Percentiles rank a stretch among this genome's conserved stretches.
Conservation (phyloP, 164 flowering plant species). For the Saururus chinensis region DNA sequence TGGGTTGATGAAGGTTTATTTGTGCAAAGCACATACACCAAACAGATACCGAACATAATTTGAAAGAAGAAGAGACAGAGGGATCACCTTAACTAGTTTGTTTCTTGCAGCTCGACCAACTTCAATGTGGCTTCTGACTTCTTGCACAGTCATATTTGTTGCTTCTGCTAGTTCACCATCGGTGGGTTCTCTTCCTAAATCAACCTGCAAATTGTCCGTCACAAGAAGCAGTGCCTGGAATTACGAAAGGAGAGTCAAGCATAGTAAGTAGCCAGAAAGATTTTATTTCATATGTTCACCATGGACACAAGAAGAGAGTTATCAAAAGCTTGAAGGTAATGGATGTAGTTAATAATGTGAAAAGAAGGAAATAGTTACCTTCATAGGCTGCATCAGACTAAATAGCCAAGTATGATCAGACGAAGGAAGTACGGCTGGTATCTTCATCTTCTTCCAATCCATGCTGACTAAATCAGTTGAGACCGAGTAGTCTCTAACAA, state of each 20-base stretch:
- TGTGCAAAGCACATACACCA: background rate
- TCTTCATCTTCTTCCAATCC: slow-evolving; percentile 98
- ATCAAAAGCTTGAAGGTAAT: background rate
- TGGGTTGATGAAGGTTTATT: no score
- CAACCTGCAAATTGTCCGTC: slow-evolving; percentile 37
- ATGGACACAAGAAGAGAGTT: no score
- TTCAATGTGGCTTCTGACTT: slow-evolving; percentile 45
- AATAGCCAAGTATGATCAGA: slow-evolving; percentile 81
- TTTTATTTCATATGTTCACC: no score
- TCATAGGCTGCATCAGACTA: slow-evolving; percentile 85
- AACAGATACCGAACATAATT: background rate
- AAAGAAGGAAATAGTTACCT: slow-evolving; percentile 33
- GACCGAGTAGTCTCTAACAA: slow-evolving; percentile 63
- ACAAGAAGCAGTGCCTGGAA: slow-evolving; percentile 53
- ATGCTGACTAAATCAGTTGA: slow-evolving; percentile 57
- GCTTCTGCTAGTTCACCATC: slow-evolving; percentile 66
- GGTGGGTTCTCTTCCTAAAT: slow-evolving; percentile 52
- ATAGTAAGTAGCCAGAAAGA: slow-evolving; percentile 1
- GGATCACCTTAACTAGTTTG: slow-evolving; percentile 75
- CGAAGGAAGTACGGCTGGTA: slow-evolving; percentile 87
- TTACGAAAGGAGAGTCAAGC: background rate
- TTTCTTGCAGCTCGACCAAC: slow-evolving; percentile 83
- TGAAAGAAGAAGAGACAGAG: no score
- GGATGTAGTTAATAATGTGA: background rate
- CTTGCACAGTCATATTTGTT: slow-evolving; percentile 32